Base-by-base conservation (phyloP, 169 alveolate genomes). In the Theileria annulata region DNA sequence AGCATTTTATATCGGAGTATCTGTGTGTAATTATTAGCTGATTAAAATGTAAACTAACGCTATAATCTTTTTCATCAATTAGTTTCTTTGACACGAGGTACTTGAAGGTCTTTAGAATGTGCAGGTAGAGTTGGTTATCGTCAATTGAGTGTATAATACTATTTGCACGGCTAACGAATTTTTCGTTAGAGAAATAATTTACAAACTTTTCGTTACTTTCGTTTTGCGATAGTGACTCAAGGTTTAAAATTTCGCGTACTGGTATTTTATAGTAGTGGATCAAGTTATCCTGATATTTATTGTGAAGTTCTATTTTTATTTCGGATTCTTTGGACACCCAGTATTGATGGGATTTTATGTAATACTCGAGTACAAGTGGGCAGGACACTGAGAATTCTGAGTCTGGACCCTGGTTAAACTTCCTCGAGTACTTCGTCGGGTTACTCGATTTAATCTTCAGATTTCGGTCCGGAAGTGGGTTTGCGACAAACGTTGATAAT, bases 391-490 rank as follows among this genome's bases (percentile, higher is more conserved):
- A 66, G 5, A 17, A 73, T 19, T 42, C 47, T 33, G 21, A 31
- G 54, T 67, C 79, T 12, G 85, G 2, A 17, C 62, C 77, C 33
- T 58, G 79, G 28, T 60, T 67, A 56, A 58, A 35, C 21, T 23
- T 51, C 77, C 48, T 72, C 62, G 79, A 25, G 37, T 17, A 25
- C 4, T 37, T 17, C 2, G 79, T 72, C 1, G 76, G 23, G 21
- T 35, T 77, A 9, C 75, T 67, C 23, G 48, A 62, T 31, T 27
- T 17, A 2, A 82, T 60, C 30, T 58, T 54, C 42, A 51, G 59
- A 25, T 80, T 42, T 17, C 42, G 1, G 48, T 84, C 90, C 5
- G 90, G 87, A 1, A 84, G 87, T 21, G 90, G 90, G 28, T 59
- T 49, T 28, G 77, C 64, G 56, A 80, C 48, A 19, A 84, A 63